Evolutionary conservation across 371 early-diverging fungal genomes (phyloP).

Genomic region (Rhizopus arrhizus): DNA sequence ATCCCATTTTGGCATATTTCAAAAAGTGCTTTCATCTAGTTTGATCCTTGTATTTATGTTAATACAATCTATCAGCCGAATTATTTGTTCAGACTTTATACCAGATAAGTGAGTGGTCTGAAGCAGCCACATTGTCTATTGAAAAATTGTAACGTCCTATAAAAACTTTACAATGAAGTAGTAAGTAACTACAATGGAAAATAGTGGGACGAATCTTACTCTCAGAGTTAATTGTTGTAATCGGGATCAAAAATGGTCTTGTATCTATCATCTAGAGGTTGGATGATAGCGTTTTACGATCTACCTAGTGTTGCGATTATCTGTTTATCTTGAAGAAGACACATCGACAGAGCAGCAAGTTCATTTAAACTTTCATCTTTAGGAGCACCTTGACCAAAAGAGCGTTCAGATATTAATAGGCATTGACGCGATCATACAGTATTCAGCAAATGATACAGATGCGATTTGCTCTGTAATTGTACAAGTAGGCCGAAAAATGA

Average conservation of each 20-base stretch:
- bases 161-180: conserved; percentile 19
- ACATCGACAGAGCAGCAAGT: conserved; percentile 7
- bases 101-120: conserved; percentile 20
- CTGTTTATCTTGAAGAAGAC: conserved; percentile 3
- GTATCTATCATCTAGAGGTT: neutral
- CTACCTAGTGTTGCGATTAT: conserved; percentile 5
- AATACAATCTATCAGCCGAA: conserved; percentile 16
- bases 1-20: conserved; percentile 21
- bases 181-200: conserved; percentile 19
- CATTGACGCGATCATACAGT: conserved; percentile 3
- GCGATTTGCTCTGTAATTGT: neutral
- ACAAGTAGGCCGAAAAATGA: conserved; percentile 9
- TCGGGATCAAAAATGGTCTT: conserved; percentile 9
- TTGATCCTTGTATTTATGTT: conserved; percentile 20
- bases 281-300: conserved; percentile 1
- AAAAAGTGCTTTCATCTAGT: conserved; percentile 16
- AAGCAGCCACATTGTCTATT: conserved; percentile 19
- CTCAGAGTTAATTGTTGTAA: conserved; percentile 13
- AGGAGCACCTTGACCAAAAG: neutral
- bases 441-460: conserved; percentile 5
- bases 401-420: conserved; percentile 4
- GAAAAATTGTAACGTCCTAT: conserved; percentile 19
- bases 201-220: conserved; percentile 11
- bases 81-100: conserved; percentile 16
- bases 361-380: conserved; percentile 4